A percentile compares a stretch with the other conserved stretches of the same genome.
These are phyloP conservation scores for Quercus phellos DNA, from an alignment of 331 rosid species.

Conservation along the genomic window DNA sequence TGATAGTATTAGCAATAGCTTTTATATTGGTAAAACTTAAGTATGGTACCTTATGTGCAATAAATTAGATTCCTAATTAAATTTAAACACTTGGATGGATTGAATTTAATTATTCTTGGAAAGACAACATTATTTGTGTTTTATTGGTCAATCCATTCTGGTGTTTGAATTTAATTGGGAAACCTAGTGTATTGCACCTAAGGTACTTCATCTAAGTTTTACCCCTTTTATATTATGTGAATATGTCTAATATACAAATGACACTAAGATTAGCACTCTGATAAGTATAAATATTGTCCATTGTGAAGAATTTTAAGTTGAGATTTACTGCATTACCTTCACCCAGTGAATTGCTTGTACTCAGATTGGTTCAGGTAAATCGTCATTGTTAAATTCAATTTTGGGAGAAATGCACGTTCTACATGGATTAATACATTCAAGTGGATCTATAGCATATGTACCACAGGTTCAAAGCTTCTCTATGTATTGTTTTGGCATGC, in stretches of 20 bases:
- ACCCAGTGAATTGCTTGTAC: slow-evolving; percentile 27
- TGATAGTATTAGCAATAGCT: not conserved
- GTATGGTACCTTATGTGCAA: no score
- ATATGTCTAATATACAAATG: not conserved
- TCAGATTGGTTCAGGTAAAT: slow-evolving; percentile 98
- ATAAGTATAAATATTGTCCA: not conserved
- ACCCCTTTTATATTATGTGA: no score
- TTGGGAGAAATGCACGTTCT: slow-evolving; percentile 69
- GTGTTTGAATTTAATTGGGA: no score
- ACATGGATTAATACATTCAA: slow-evolving; percentile 53
- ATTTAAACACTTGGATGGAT: no score
- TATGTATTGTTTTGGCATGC: not conserved
- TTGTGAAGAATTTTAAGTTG: not conserved
- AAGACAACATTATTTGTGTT: no score
- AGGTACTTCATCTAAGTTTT: no score
- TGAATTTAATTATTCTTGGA: no score
- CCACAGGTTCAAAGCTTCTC: slow-evolving; percentile 67
- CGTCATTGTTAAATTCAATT: slow-evolving; percentile 72
- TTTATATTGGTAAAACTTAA: not conserved
- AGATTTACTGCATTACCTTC: not conserved
- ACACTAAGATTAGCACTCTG: not conserved
- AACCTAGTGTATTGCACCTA: no score
- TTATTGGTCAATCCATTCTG: no score
- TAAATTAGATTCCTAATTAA: no score
- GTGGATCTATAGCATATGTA: slow-evolving; percentile 73